Conservation (phyloP, 441 rosid genomes). For the Mallotus repandus region DNA sequence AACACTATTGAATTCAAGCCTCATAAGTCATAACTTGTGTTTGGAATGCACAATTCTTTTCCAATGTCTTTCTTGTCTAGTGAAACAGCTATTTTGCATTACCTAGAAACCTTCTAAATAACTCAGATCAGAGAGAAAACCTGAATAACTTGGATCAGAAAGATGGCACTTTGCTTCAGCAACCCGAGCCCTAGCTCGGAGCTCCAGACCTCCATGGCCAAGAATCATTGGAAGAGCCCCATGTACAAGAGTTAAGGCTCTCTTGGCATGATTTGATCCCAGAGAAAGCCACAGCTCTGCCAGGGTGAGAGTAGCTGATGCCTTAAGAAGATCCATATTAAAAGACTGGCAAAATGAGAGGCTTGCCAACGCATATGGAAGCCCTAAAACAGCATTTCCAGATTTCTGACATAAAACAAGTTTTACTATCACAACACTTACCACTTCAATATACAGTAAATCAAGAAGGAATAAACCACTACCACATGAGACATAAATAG, state of each 20-base stretch:
- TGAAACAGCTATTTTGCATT: not conserved
- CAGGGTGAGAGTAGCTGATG: conserved; percentile 84
- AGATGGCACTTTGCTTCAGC: conserved; percentile 89
- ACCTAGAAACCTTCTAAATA: no score
- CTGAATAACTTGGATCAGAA: conserved; percentile 78
- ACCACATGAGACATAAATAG: not conserved
- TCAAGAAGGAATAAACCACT: not conserved
- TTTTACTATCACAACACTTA: conserved; percentile 5
- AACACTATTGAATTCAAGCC: not conserved
- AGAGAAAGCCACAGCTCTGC: conserved; percentile 94
- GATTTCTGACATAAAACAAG: conserved; percentile 58
- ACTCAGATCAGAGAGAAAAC: conserved; percentile 26
- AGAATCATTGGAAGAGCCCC: conserved; percentile 83
- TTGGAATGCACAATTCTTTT: not conserved
- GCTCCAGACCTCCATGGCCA: conserved; percentile 97
- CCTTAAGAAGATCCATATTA: conserved; percentile 97
- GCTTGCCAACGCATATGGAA: conserved; percentile 93
- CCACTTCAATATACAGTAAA: not conserved
- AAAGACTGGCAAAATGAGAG: conserved; percentile 94
- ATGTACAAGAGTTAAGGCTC: conserved; percentile 69
- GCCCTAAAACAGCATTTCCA: conserved; percentile 91
- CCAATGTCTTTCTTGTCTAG: not conserved
- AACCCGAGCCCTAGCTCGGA: conserved; percentile 83
- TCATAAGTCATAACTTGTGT: no score
- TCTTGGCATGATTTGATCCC: conserved; percentile 82